phyloP scores from a whole-genome alignment of 2,329 filamentous ascomycete genomes.

The Exutisphaerella laricina region DNA sequence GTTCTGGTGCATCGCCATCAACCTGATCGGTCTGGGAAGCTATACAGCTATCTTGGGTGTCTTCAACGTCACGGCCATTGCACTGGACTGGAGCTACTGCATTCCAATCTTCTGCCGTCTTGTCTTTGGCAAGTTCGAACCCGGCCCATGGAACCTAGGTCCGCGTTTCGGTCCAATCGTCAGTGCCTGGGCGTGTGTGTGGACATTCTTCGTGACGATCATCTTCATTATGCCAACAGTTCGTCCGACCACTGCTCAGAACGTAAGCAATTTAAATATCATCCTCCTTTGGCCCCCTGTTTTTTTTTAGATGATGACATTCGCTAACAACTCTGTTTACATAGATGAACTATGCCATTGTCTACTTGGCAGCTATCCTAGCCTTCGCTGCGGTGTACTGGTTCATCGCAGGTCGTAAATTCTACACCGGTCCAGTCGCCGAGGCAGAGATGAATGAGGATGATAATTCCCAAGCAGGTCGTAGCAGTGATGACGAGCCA shows the following conservation, averaged over 20 bases:
- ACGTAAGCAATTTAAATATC: constrained; percentile 35
- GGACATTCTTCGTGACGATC: constrained; percentile 50
- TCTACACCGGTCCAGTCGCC: constrained; percentile 46
- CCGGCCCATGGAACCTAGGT: constrained; percentile 51
- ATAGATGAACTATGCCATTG: constrained; percentile 55
- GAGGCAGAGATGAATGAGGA: constrained; percentile 28
- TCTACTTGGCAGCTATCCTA: constrained; percentile 46
- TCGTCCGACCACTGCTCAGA: constrained; percentile 43
- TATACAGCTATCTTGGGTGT: constrained; percentile 50
- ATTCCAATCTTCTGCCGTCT: constrained; percentile 53
- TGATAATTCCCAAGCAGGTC: constrained; percentile 12
- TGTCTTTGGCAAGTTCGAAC: constrained; percentile 44
- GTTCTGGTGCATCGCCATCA: constrained; percentile 52
- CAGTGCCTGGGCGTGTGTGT: constrained; percentile 48
- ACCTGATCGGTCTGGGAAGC: constrained; percentile 54
- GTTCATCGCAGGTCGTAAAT: constrained; percentile 41
- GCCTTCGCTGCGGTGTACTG: constrained; percentile 43
- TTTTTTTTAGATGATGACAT: neutral
- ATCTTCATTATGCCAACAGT: constrained; percentile 51
- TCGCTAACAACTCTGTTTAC: no score
- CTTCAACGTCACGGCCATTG: constrained; percentile 52
- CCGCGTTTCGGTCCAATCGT: constrained; percentile 30
- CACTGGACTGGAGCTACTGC: constrained; percentile 52
- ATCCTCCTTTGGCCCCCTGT: neutral
- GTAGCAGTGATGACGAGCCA: constrained; percentile 18